Base-by-base conservation (phyloP, 2,329 filamentous ascomycete species). In the Ophiosphaerella korrae region DNA sequence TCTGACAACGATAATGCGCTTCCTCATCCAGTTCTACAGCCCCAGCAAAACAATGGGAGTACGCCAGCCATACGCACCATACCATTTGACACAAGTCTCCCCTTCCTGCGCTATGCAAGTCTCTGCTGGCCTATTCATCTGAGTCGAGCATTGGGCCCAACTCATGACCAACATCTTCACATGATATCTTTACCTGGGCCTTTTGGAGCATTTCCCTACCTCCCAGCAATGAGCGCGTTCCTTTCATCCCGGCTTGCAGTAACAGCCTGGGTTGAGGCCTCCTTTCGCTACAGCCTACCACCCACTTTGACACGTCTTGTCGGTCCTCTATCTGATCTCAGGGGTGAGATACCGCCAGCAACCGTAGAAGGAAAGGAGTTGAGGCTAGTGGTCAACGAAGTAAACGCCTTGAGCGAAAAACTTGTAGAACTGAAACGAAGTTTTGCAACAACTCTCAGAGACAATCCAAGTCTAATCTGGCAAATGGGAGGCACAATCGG, bases 81-180 rank as follows among this genome's bases (percentile, higher is more conserved):
- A 21, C 51, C 56, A 3, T 68, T 70, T 34, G 67, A 70, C 40
- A 52, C 53, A 2, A 54, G 62, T 21, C 45, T 68, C 2, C 68
- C 68, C 0, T 70, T 71, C 33, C 58, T 71, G 3, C 62, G 68
- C 23, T 71, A 71, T 39, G 60, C 68, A 11, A 48, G 55, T 1
- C 58, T 71, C 5, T 70, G 63, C 46, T 71, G 68, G 68, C 68
- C 68, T 2, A 58, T 71, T 13, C 68, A 71, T 43, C 57, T 71
- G 18, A 60, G 57, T 23, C 62, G 66, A 26, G 66, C 66, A 14
- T 48, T 71, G 16, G 14, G 16, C 26, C 48, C 47, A 32, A 45
- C 39, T 3, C 34, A 42, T 7, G 7, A 14, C 29, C 42, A 44
- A 29, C 26, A 29, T 29, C 7, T 13, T 36, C 49, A 4, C 35